Base-by-base conservation (phyloP, 1,139 yeast genomes). In the Scheffersomyces cryptocercus region DNA sequence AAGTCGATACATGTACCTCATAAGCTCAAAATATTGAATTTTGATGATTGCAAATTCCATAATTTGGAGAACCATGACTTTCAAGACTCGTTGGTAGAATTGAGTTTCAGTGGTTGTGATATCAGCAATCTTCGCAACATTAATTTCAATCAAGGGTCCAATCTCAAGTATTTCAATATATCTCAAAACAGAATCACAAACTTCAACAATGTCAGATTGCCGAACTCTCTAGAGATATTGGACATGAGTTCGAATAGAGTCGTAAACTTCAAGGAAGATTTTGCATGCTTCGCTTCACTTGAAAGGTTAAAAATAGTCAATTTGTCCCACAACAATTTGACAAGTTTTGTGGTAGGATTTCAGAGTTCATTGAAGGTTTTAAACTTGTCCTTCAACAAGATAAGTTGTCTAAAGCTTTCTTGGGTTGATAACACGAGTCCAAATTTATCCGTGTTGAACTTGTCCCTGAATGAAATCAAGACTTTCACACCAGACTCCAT, bases 71-170 rank as follows among this genome's bases (percentile, higher is more conserved):
- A 51, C 37, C 26, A 51, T 4, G 40, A 39, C 5, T 52, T 58
- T 38, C 52, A 52, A 4, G 38, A 48, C 5, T 37, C 50, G 3
- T 38, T 62, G 16, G 40, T 38, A 30, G 64, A 61, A 36, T 46
- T 63, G 37, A 59, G 64, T 43, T 43, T 59, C 24, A 49, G 46
- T 37, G 66, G 65, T 0, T 59, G 66, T 45, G 48, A 47, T 9
- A 46, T 62, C 1, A 32, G 20, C 1, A 35, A 37, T 7, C 41
- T 61, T 28, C 40, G 44, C 15, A 52, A 53, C 31, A 45, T 61
- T 3, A 37, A 42, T 2, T 54, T 57, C 45, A 53, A 47, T 11
- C 37, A 29, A 6, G 42, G 43, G 26, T n/a, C 29, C 31, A 31
- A 20, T 4, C 35, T 31, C 35, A 31, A 31, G 20, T 31, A 31